Percentiles rank a stretch among this genome's conserved stretches.
phyloP scores from a whole-genome alignment of 164 flowering plant species.

The Chimonanthus salicifolius region DNA sequence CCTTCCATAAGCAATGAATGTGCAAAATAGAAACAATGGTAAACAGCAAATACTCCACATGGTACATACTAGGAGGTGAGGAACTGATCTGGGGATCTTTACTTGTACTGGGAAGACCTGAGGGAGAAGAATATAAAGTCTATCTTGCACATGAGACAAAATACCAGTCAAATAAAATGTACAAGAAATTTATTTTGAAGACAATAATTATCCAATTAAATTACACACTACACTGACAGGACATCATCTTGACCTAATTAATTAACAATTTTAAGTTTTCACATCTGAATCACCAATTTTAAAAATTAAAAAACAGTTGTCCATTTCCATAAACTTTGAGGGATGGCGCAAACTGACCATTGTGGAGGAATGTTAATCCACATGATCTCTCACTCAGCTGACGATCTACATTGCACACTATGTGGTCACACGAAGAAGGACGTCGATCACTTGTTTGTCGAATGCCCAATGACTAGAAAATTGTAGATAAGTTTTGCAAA shows the following conservation, averaged over 20 bases:
- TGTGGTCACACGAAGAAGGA: too few species aligned
- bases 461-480: too few species aligned
- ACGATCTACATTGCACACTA: too few species aligned
- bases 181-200: not conserved
- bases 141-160: conserved; percentile 26
- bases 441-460: too few species aligned
- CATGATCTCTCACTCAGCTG: too few species aligned
- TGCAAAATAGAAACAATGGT: not conserved
- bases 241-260: not conserved
- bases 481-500: too few species aligned
- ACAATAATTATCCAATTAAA: not conserved
- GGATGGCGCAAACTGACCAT: too few species aligned
- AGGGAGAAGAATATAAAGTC: conserved; percentile 37
- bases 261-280: not conserved
- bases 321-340: too few species aligned
- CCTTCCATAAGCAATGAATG: not conserved
- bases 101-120: conserved; percentile 21
- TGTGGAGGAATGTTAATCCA: too few species aligned
- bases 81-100: conserved; percentile 27
- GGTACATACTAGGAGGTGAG: conserved; percentile 44
- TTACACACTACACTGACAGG: not conserved
- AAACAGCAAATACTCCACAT: not conserved
- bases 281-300: not conserved
- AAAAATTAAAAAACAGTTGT: too few species aligned
- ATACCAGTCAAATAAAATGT: not conserved